These are phyloP conservation scores for Solanum gracilifrons DNA, from an alignment of 257 asterid genomes.

Conservation along the genomic window DNA sequence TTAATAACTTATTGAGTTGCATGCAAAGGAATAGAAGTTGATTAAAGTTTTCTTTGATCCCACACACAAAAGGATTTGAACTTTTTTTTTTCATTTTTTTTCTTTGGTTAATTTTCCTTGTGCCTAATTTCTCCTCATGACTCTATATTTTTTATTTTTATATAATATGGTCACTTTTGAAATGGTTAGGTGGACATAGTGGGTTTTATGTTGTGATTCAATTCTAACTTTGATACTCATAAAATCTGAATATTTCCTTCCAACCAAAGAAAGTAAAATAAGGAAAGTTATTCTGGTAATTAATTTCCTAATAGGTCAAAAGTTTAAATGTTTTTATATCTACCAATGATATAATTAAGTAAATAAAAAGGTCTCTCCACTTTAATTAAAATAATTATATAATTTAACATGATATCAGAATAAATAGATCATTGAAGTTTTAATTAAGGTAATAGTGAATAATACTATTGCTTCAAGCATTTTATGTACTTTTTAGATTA, in stretches of 20 bases:
- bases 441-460: neutral
- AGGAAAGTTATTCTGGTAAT: neutral
- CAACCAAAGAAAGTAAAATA: neutral
- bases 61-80: neutral
- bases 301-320: neutral
- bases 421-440: too few species aligned
- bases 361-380: neutral
- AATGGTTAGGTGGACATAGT: neutral
- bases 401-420: neutral
- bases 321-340: neutral
- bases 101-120: neutral
- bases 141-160: neutral
- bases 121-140: neutral
- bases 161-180: neutral
- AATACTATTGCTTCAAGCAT: neutral
- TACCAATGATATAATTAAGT: neutral
- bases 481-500: neutral
- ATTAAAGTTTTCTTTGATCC: neutral
- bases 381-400: neutral
- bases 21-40: neutral
- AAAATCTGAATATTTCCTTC: neutral
- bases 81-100: neutral
- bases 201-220: neutral
- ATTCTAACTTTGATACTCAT: neutral
- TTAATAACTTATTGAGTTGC: neutral